Percentiles rank a stretch among this genome's conserved stretches.
Evolutionary conservation across 495 filamentous ascomycete species (phyloP).

Genomic region (Gamarada debralockiae): DNA sequence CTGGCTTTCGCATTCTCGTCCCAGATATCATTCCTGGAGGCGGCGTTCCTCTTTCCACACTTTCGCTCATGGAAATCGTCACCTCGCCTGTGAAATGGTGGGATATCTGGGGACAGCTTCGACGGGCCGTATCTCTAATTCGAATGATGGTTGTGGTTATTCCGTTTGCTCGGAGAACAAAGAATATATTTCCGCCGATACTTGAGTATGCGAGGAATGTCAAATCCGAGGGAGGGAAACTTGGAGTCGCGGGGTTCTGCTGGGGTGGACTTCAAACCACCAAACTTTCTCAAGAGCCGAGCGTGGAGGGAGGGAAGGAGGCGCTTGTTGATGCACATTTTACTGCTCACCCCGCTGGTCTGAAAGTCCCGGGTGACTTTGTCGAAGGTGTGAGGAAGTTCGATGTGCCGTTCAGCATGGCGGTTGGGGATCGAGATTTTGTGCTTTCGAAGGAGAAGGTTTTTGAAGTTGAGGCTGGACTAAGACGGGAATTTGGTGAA

Average conservation of each 20-base stretch:
- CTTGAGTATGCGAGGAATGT: too few species aligned
- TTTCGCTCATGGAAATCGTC: too few species aligned
- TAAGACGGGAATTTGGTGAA: slow-evolving; percentile 24
- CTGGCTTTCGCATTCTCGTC: too few species aligned
- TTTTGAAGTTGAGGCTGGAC: slow-evolving; percentile 20
- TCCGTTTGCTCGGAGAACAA: too few species aligned
- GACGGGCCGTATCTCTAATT: too few species aligned
- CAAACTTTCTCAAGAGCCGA: slow-evolving; percentile 11
- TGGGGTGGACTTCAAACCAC: slow-evolving; percentile 5
- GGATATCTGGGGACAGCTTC: too few species aligned
- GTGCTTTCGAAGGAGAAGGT: slow-evolving; percentile 23
- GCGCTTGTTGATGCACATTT: slow-evolving; percentile 27
- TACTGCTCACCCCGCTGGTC: slow-evolving; percentile 1
- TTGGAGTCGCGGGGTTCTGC: slow-evolving; percentile 6
- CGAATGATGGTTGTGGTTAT: too few species aligned
- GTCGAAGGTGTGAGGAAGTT: slow-evolving; percentile 23
- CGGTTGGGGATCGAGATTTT: slow-evolving; percentile 25
- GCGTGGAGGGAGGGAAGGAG: slow-evolving; percentile 25
- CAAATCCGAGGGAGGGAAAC: background rate
- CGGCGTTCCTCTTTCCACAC: too few species aligned
- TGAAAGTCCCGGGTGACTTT: slow-evolving; percentile 2
- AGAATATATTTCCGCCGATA: too few species aligned
- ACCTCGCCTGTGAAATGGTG: too few species aligned
- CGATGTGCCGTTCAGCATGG: slow-evolving; percentile 25
- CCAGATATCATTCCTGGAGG: too few species aligned